Percentiles rank a stretch among this genome's conserved stretches.
Conservation (phyloP, 352 stramenopile genomes). For the Phytopythium montanum region DNA sequence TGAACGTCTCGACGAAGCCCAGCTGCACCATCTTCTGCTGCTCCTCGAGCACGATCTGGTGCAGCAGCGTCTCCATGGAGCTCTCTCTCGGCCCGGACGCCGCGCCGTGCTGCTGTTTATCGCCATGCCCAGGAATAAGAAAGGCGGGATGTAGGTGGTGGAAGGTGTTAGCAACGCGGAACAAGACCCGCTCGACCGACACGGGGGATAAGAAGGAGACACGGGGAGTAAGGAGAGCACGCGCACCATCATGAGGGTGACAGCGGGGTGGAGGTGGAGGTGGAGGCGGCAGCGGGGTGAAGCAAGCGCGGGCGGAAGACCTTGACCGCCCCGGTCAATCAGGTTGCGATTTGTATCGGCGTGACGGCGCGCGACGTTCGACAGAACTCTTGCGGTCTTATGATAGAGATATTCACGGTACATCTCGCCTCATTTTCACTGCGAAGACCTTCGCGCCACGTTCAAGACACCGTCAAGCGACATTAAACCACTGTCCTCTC, state of each 20-base stretch:
- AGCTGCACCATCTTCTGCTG: constrained; percentile 84
- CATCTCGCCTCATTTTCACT: neutral
- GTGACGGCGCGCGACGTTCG: neutral
- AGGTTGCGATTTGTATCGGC: neutral
- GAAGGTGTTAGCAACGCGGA: too few species aligned
- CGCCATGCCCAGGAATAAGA: constrained; percentile 1
- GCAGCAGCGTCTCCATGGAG: constrained; percentile 78
- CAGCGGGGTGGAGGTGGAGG: too few species aligned
- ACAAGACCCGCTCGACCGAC: neutral
- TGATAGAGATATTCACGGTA: too few species aligned
- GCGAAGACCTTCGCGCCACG: neutral
- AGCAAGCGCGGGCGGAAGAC: too few species aligned
- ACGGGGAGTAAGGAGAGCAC: too few species aligned
- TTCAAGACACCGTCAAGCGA: neutral
- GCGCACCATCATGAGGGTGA: too few species aligned
- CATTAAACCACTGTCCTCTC: neutral
- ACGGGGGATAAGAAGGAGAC: too few species aligned
- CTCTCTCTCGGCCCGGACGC: constrained; percentile 27
- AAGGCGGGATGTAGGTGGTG: neutral
- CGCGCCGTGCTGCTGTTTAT: constrained; percentile 24
- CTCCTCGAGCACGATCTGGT: constrained; percentile 83
- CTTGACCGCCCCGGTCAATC: too few species aligned
- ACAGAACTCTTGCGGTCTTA: too few species aligned
- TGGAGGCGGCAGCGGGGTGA: too few species aligned
- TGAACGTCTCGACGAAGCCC: constrained; percentile 79